These are phyloP conservation scores for Hypoxylon cercidicola DNA, from an alignment of 495 filamentous ascomycete species.

Conservation along the genomic window DNA sequence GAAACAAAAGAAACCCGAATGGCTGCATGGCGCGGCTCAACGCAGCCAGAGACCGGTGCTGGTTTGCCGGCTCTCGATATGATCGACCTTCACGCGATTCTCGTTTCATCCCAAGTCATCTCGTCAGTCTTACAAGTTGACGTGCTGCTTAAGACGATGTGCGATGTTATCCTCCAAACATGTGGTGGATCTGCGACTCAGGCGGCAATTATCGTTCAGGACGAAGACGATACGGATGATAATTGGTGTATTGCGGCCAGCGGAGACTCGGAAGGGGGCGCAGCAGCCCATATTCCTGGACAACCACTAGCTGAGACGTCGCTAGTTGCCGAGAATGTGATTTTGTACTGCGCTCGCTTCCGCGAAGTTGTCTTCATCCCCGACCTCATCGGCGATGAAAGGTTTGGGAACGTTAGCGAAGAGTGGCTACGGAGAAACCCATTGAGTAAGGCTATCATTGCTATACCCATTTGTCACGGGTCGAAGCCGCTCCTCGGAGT, in stretches of 20 bases:
- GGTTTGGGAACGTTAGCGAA: slow-evolving; percentile 84
- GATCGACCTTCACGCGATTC: slow-evolving; percentile 86
- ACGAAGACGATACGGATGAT: slow-evolving; percentile 64
- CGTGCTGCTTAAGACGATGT: slow-evolving; percentile 85
- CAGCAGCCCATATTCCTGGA: slow-evolving; percentile 69
- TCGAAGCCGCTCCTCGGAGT: slow-evolving; percentile 79
- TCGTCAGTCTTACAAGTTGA: slow-evolving; percentile 89
- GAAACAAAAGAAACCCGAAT: slow-evolving; percentile 71
- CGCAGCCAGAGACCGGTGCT: slow-evolving; percentile 56
- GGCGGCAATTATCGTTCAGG: slow-evolving; percentile 80
- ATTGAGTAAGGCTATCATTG: slow-evolving; percentile 80
- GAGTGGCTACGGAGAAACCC: slow-evolving; percentile 75
- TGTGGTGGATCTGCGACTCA: slow-evolving; percentile 81
- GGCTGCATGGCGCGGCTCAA: slow-evolving; percentile 68
- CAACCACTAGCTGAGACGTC: slow-evolving; percentile 71
- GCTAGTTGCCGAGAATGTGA: slow-evolving; percentile 77
- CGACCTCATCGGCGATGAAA: slow-evolving; percentile 83
- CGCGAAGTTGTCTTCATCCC: slow-evolving; percentile 84
- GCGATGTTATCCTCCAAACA: slow-evolving; percentile 86
- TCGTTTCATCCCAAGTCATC: slow-evolving; percentile 89
- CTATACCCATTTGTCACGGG: slow-evolving; percentile 84
- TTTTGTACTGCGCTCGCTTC: slow-evolving; percentile 85
- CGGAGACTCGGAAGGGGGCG: slow-evolving; percentile 73
- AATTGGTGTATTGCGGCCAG: slow-evolving; percentile 80
- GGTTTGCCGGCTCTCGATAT: slow-evolving; percentile 75